Evolutionary conservation across 805 yeast genomes (phyloP).

Genomic region (Saccharomyces paradoxus): DNA sequence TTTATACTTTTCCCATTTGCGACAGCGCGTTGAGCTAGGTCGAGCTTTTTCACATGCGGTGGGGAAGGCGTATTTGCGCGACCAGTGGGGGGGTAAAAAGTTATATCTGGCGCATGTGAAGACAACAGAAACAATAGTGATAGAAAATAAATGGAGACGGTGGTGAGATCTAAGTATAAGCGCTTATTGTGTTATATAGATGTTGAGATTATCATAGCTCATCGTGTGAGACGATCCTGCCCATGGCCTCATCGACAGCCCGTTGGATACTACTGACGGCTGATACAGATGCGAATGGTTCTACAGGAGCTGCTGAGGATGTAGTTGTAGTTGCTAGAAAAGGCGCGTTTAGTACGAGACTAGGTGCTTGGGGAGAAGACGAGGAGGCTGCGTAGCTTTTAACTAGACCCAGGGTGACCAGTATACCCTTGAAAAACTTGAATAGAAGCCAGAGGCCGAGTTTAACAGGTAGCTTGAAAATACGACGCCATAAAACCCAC

Average conservation of each 20-base stretch:
- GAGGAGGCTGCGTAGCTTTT: conserved; percentile 4
- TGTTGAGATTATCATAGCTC: conserved; percentile 6
- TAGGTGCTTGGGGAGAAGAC: conserved; percentile 1
- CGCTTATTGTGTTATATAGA: neutral
- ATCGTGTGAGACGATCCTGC: conserved; percentile 19
- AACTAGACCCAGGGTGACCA: conserved; percentile 22
- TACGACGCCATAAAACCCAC: conserved; percentile 32
- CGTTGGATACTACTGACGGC: conserved; percentile 7
- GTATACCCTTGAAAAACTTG: conserved; percentile 32
- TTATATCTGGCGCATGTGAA: neutral
- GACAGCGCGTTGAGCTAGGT: neutral
- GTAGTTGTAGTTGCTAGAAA: conserved; percentile 1
- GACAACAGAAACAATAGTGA: neutral
- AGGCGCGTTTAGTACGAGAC: neutral
- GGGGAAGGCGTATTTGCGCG: neutral
- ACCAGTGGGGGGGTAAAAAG: neutral
- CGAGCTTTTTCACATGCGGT: neutral
- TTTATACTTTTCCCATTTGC: neutral
- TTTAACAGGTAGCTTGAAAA: conserved; percentile 28
- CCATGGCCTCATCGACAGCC: conserved; percentile 23
- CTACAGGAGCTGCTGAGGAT: neutral
- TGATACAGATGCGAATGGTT: neutral
- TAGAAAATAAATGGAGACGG: neutral
- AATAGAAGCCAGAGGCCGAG: conserved; percentile 27
- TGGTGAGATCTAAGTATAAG: neutral